These are phyloP conservation scores for Chrysosphaeria jannelii DNA, from an alignment of 2,329 filamentous ascomycete genomes.

Conservation along the genomic window DNA sequence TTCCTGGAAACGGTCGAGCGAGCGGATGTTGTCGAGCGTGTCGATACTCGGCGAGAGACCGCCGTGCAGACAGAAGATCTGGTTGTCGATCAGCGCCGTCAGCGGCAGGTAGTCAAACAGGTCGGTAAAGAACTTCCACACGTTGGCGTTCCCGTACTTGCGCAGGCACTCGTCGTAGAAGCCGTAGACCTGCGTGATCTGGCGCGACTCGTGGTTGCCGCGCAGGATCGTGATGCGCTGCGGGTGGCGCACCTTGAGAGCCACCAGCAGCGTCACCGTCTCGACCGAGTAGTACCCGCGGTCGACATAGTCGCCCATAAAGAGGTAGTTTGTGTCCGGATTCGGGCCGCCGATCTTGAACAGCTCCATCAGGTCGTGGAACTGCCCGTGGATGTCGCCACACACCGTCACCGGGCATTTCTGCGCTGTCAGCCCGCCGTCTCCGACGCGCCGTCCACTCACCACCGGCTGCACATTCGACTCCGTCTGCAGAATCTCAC, in stretches of 20 bases:
- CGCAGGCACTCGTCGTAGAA: constrained; percentile 98
- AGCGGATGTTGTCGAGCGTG: constrained; percentile 82
- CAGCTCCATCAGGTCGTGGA: constrained; percentile 96
- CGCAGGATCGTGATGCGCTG: constrained; percentile 94
- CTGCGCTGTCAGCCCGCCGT: constrained; percentile 11
- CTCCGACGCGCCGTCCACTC: not conserved
- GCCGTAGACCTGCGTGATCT: constrained; percentile 97
- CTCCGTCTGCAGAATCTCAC: constrained; percentile 89
- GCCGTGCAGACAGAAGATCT: constrained; percentile 96
- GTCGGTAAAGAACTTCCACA: constrained; percentile 98
- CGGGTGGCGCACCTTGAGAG: constrained; percentile 92
- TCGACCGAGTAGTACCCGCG: constrained; percentile 97
- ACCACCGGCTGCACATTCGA: constrained; percentile 98
- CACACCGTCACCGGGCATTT: constrained; percentile 98
- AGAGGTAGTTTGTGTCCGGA: constrained; percentile 96
- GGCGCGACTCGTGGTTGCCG: constrained; percentile 94
- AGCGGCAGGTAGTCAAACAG: constrained; percentile 96
- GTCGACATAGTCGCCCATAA: constrained; percentile 99
- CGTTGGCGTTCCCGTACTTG: constrained; percentile 96
- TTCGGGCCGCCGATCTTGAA: constrained; percentile 98
- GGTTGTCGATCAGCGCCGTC: constrained; percentile 91
- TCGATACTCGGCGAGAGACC: constrained; percentile 90
- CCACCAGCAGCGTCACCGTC: constrained; percentile 85
- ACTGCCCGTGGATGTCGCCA: constrained; percentile 96
- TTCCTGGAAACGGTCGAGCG: constrained; percentile 87